Conservation (phyloP, 352 stramenopile genomes). For the Pelagophyceae sp. region DNA sequence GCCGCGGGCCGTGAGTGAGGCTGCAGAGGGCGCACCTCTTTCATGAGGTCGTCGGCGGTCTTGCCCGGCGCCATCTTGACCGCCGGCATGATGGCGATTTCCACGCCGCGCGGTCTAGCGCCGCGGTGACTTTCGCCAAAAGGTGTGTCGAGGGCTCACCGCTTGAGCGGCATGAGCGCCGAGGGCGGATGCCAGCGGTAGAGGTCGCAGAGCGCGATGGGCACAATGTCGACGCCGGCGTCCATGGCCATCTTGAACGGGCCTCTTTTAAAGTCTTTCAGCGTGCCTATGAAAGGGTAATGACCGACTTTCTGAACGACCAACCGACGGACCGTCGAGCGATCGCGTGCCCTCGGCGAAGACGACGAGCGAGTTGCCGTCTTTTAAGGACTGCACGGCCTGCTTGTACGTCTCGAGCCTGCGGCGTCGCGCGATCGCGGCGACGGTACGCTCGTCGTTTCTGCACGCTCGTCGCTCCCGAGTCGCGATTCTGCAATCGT, state of each 20-base stretch:
- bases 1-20: too few species aligned
- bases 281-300: neutral
- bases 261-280: constrained; percentile 25
- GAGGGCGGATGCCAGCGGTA: constrained; percentile 14
- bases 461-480: too few species aligned
- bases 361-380: constrained; percentile 28
- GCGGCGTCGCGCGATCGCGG: neutral
- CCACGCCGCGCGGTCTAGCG: neutral
- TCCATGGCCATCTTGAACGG: constrained; percentile 29
- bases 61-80: neutral
- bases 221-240: constrained; percentile 24
- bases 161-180: constrained; percentile 11
- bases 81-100: neutral
- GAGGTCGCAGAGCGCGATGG: constrained; percentile 27
- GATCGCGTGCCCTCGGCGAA: constrained; percentile 28
- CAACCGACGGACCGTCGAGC: constrained; percentile 21
- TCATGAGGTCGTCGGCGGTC: neutral
- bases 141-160: neutral
- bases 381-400: constrained; percentile 21
- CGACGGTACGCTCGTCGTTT: neutral
- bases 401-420: constrained; percentile 27
- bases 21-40: too few species aligned
- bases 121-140: neutral
- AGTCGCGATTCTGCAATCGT: too few species aligned
- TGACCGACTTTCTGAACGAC: too few species aligned